Conservation (phyloP, 768 basidiomycete species). For the Cystobasidium tubakii region DNA sequence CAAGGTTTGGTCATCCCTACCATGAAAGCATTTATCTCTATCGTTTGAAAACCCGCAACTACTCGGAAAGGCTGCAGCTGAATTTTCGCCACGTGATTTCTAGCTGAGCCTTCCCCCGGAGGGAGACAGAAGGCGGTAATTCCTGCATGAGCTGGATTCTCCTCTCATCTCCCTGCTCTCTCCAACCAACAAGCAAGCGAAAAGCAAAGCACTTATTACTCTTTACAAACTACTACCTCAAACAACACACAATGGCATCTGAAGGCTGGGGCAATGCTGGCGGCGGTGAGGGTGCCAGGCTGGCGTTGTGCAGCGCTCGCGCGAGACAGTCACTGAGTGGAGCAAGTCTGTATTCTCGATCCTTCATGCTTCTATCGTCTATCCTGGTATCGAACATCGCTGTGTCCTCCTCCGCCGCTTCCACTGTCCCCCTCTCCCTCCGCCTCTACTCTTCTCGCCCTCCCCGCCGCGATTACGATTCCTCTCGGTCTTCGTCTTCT, state of each 20-base stretch:
- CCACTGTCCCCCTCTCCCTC: not conserved
- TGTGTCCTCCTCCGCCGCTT: not conserved
- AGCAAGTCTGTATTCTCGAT: conserved; percentile 7
- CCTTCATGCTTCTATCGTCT: conserved; percentile 6
- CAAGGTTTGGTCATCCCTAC: too few species aligned
- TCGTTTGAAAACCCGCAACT: too few species aligned
- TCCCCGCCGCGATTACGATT: conserved; percentile 3
- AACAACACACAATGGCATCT: conserved; percentile 24
- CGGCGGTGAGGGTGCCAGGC: conserved; percentile 5
- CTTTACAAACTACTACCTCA: not conserved
- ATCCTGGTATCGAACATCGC: not conserved
- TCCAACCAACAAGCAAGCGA: not conserved
- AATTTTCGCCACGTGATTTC: too few species aligned
- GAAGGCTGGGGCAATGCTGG: conserved; percentile 29
- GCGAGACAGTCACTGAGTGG: conserved; percentile 3
- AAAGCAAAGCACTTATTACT: not conserved
- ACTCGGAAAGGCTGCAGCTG: too few species aligned
- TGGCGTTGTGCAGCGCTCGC: not conserved
- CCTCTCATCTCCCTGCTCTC: too few species aligned
- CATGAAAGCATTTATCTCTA: too few species aligned
- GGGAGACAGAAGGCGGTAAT: too few species aligned
- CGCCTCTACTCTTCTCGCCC: not conserved
- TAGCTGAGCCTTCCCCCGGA: too few species aligned
- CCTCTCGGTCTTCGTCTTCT: not conserved
- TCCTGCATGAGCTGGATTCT: too few species aligned